These are phyloP conservation scores for Beauveria brongniartii DNA, from an alignment of 2,329 filamentous ascomycete genomes.

Conservation along the genomic window DNA sequence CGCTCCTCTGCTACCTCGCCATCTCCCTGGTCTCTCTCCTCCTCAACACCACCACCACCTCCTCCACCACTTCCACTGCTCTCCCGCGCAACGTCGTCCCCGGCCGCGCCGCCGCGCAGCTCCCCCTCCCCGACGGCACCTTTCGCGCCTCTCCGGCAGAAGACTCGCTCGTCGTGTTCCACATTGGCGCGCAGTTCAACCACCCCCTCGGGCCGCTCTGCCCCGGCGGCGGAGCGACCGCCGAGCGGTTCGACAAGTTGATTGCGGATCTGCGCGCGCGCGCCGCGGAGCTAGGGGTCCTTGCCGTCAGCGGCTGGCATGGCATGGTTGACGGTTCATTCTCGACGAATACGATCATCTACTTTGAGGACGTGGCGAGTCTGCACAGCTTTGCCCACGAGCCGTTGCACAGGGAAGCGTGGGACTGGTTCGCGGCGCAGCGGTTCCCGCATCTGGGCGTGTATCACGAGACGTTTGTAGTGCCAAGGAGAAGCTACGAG, in stretches of 20 bases:
- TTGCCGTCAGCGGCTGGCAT: conserved; percentile 35
- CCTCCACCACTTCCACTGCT: conserved; percentile 14
- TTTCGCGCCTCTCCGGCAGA: conserved; percentile 22
- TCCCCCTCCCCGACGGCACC: conserved; percentile 20
- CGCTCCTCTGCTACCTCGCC: conserved; percentile 5
- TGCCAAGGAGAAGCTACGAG: conserved; percentile 39
- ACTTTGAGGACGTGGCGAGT: conserved; percentile 41
- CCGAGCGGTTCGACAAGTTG: conserved; percentile 31
- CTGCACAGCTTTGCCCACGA: conserved; percentile 45
- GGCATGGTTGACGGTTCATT: conserved; percentile 28
- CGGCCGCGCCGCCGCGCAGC: conserved; percentile 26
- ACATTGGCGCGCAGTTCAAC: conserved; percentile 37
- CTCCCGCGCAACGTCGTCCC: conserved; percentile 19
- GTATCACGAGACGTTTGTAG: conserved; percentile 46
- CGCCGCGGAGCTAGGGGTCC: conserved; percentile 37
- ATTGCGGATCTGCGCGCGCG: conserved; percentile 25
- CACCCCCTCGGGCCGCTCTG: conserved; percentile 41
- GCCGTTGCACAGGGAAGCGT: conserved; percentile 36
- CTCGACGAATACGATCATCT: conserved; percentile 37
- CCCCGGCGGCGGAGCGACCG: conserved; percentile 34
- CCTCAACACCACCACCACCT: conserved; percentile 19
- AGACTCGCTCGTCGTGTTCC: conserved; percentile 32
- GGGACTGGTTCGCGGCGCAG: conserved; percentile 40
- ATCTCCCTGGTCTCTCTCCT: conserved; percentile 20
- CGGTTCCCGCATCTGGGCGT: conserved; percentile 36